Percentiles rank a stretch among this genome's conserved stretches.
Evolutionary conservation across 768 basidiomycete species (phyloP).

Genomic region (Solioccasus polychromus): DNA sequence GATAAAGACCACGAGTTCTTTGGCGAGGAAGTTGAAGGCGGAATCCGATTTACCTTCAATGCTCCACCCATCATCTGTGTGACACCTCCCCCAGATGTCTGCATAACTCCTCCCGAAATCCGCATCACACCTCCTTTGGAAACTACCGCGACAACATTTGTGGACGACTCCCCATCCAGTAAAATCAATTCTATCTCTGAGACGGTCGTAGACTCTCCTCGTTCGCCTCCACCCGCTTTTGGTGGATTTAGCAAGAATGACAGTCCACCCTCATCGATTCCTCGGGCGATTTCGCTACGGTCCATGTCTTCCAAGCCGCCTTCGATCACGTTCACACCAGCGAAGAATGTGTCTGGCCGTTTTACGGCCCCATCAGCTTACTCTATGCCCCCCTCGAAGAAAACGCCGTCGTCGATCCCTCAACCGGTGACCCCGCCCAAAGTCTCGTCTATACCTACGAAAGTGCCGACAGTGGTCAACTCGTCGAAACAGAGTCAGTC

Average conservation of each 20-base stretch:
- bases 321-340: slow-evolving; percentile 32
- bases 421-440: slow-evolving; percentile 49
- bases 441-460: slow-evolving; percentile 17
- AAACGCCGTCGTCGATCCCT: slow-evolving; percentile 60
- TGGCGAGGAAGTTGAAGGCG: slow-evolving; percentile 58
- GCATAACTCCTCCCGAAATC: slow-evolving; percentile 26
- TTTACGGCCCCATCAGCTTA: slow-evolving; percentile 20
- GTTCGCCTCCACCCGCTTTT: slow-evolving; percentile 10
- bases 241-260: slow-evolving; percentile 9
- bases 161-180: background rate
- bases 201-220: slow-evolving; percentile 13
- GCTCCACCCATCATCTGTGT: slow-evolving; percentile 43
- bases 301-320: slow-evolving; percentile 31
- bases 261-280: slow-evolving; percentile 50
- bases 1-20: slow-evolving; percentile 53
- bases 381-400: slow-evolving; percentile 51
- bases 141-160: slow-evolving; percentile 13
- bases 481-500: slow-evolving; percentile 22
- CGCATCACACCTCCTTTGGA: slow-evolving; percentile 21
- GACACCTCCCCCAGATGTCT: slow-evolving; percentile 25
- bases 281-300: slow-evolving; percentile 40
- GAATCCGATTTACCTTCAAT: slow-evolving; percentile 72
- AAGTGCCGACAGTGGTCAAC: slow-evolving; percentile 40
- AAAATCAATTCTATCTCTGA: slow-evolving; percentile 9
- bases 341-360: slow-evolving; percentile 30